Base-by-base conservation (phyloP, 2,329 filamentous ascomycete genomes). In the Penicillium sp. region DNA sequence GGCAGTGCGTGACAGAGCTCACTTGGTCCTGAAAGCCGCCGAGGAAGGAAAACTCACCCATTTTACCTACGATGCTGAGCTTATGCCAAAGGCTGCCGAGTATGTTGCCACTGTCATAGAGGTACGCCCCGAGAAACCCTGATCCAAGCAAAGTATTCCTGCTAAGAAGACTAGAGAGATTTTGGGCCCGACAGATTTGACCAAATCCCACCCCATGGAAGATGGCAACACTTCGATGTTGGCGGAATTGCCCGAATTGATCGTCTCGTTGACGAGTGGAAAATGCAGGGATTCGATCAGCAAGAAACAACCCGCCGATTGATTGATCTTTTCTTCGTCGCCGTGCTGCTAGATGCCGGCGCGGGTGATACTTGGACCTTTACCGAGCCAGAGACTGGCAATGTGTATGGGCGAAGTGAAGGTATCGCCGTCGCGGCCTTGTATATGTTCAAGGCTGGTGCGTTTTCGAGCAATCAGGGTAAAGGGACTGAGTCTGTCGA, bases 201-300 rank as follows among this genome's bases (percentile, higher is more conserved):
- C 40, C 58, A 65, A 0, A 80, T 80, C 41, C 77, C 77, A 0
- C 75, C 77, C 8, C 77, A 80, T 51, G 79, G 71, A 7, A 73
- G 80, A 35, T 83, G 80, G 77, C 80, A 83, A 58, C 80, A 84
- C 63, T 83, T 83, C 53, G 76, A 81, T 11, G 74, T 81, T 31
- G 79, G 79, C 8, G 72, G 71, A 11, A 65, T 77, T 23, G 67
- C 74, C 31, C 77, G 80, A 27, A 64, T 81, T 6, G 64, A 68
- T 6, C 59, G 67, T 6, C 59, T 80, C 2, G 62, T 77, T 3
- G 57, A 69, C 20, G 59, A 68, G 35, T 79, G 77, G 78, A 63
- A 73, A 2, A 59, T 56, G 2, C 64, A 68, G 0, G 64, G 63
- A 1, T 60, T 63, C 31, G 74, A 79, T 42, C 65, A 69, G 1